These are phyloP conservation scores for Aspergillus saccharolyticus DNA, from an alignment of 495 filamentous ascomycete genomes.

Conservation along the genomic window DNA sequence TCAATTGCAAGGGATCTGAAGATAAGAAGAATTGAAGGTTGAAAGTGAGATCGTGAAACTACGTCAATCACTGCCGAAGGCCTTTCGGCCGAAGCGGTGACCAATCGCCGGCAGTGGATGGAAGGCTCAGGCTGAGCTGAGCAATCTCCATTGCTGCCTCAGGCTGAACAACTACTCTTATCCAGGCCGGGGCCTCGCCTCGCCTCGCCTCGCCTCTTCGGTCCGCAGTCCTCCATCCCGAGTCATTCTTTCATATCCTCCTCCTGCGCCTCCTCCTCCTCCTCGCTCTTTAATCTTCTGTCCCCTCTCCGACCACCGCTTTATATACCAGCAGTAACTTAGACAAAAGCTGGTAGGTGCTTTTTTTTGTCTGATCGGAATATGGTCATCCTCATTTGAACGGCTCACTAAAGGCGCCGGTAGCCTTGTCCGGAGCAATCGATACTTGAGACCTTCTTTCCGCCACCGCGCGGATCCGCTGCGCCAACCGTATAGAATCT, in stretches of 20 bases:
- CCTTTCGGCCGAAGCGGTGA: not conserved
- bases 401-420: slow-evolving; percentile 21
- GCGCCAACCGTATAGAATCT: no score
- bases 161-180: no score
- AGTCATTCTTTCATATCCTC: slow-evolving; percentile 5
- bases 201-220: not conserved
- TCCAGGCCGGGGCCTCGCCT: not conserved
- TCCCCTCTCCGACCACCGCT: not conserved
- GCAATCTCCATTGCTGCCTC: not conserved
- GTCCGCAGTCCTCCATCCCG: slow-evolving; percentile 4
- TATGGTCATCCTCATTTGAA: slow-evolving; percentile 9
- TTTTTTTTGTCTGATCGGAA: not conserved
- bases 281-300: not conserved
- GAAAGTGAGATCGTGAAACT: slow-evolving; percentile 14
- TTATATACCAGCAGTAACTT: not conserved
- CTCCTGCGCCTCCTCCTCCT: no score
- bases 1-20: slow-evolving; percentile 11
- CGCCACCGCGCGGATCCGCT: not conserved
- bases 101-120: not conserved
- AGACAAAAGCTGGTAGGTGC: not conserved
- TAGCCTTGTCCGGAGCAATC: slow-evolving; percentile 15
- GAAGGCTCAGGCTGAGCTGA: no score
- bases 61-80: slow-evolving; percentile 26
- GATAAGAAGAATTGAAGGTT: slow-evolving; percentile 11
- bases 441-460: slow-evolving; percentile 10